Percentiles rank a stretch among this genome's conserved stretches.
Evolutionary conservation across 108 stramenopile species (phyloP).

Genomic region (Cyclotella kingstonii): DNA sequence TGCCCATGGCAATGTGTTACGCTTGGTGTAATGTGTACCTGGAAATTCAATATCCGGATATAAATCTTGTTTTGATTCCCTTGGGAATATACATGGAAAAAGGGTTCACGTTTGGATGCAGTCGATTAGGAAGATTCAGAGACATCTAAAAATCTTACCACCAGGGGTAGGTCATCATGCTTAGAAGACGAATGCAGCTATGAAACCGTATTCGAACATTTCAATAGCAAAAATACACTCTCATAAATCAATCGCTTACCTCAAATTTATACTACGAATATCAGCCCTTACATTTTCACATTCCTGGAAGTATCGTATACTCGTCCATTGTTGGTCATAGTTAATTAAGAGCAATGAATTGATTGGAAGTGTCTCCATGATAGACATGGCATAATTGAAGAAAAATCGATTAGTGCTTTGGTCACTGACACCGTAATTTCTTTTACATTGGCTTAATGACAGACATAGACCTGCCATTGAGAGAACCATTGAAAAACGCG

Average conservation of each 20-base stretch:
- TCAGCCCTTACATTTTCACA: constrained; percentile 70
- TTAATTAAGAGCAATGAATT: constrained; percentile 64
- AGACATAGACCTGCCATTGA: constrained; percentile 10
- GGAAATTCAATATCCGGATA: constrained; percentile 51
- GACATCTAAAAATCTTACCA: constrained; percentile 19
- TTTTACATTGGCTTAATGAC: constrained; percentile 5
- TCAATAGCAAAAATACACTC: not conserved
- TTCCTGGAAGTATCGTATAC: constrained; percentile 70
- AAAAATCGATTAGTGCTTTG: constrained; percentile 48
- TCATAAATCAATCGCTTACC: constrained; percentile 10
- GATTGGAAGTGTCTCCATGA: constrained; percentile 59
- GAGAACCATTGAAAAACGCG: not conserved
- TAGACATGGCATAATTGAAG: constrained; percentile 59
- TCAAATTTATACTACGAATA: constrained; percentile 53
- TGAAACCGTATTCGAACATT: not conserved
- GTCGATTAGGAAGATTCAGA: not conserved
- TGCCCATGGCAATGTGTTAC: constrained; percentile 18
- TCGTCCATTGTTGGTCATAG: constrained; percentile 85
- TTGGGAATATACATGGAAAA: not conserved
- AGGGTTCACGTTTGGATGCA: not conserved
- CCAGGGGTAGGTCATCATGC: constrained; percentile 81
- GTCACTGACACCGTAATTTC: constrained; percentile 16
- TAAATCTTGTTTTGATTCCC: constrained; percentile 45
- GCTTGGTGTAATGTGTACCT: constrained; percentile 45
- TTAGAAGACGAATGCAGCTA: not conserved